These are phyloP conservation scores for Trifolium pratense DNA, from an alignment of 306 rosid genomes.

Conservation along the genomic window DNA sequence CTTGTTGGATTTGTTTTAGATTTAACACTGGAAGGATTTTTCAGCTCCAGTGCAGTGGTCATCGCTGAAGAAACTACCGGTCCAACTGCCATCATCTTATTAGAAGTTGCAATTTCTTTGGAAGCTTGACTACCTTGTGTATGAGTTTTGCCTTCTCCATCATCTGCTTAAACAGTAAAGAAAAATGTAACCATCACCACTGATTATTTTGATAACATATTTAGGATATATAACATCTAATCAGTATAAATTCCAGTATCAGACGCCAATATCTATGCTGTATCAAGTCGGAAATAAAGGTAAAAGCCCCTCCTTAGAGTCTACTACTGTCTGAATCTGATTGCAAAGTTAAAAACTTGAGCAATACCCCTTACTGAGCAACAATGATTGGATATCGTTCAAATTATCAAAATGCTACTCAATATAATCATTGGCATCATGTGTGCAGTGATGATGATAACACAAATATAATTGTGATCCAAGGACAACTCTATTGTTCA, in stretches of 20 bases:
- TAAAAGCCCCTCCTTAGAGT: conserved; percentile 28
- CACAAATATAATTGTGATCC: conserved; percentile 34
- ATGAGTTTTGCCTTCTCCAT: conserved; percentile 63
- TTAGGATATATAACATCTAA: conserved; percentile 14
- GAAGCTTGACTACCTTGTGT: conserved; percentile 51
- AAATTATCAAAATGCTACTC: conserved; percentile 34
- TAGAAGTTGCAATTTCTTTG: conserved; percentile 51
- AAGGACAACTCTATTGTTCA: conserved; percentile 44
- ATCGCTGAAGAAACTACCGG: conserved; percentile 63
- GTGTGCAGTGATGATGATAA: conserved; percentile 33
- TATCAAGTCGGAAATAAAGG: conserved; percentile 6
- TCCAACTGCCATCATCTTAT: conserved; percentile 50
- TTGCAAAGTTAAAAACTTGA: background rate
- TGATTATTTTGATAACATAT: background rate
- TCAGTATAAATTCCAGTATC: conserved; percentile 13
- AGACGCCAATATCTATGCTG: conserved; percentile 19
- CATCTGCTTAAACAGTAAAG: conserved; percentile 48
- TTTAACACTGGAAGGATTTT: conserved; percentile 48
- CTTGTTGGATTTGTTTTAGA: conserved; percentile 46
- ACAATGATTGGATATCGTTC: conserved; percentile 22
- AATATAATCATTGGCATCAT: conserved; percentile 38
- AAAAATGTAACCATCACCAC: conserved; percentile 34
- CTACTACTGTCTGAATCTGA: conserved; percentile 14
- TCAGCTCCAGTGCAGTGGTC: conserved; percentile 69
- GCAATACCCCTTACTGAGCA: conserved; percentile 19